Evolutionary conservation across 2,329 filamentous ascomycete genomes (phyloP), one percentile per base, ranked within the genome.

Genomic region (Alternaria ventricosa): DNA sequence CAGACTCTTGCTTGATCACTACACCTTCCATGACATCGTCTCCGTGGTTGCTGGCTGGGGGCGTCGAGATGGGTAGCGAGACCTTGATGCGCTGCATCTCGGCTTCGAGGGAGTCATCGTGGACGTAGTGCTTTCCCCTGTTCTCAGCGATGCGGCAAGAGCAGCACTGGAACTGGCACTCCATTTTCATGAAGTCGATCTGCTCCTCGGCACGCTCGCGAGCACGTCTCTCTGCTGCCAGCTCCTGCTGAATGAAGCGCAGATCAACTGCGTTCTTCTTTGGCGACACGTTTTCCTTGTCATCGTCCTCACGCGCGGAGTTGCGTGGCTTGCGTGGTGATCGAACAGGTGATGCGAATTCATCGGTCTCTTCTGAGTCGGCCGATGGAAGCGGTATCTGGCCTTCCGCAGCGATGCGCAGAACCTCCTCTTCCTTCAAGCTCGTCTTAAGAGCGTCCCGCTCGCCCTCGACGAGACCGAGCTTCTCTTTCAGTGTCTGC

Each of bases 141-240:
- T 75, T 73, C 67, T 80, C 76, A 11, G 78, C 77, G 70, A 81
- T 77, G 65, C 72, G 86, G 74, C 89, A 90, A 1, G 86, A 82
- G 81, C 91, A 93, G 78, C 87, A 88, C 50, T 86, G 85, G 67
- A 94, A 86, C 54, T 88, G 85, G 76, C 90, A 93, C 77, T 95
- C 92, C 58, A 91, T 86, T 74, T 92, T 88, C 75, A 94, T 83
- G 78, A 93, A 94, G 30, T 94, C 90, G 51, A 93, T 84, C 73
- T 91, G 87, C 64, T 93, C 91, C 66, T 90, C 84, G 0, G 91
- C 90, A 8, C 90, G 87, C 65, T 91, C 86, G 10, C 91, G 89
- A 58, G 90, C 84, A 74, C 81, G 87, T 78, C 81, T 83, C 74
- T 89, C 87, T 28, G 77, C 76, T 25, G 79, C 73, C 5, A 90